Percentiles rank a stretch among this genome's conserved stretches.
These are phyloP conservation scores for Fusarium odoratissimum DNA, from an alignment of 2,329 filamentous ascomycete species.

Conservation along the genomic window DNA sequence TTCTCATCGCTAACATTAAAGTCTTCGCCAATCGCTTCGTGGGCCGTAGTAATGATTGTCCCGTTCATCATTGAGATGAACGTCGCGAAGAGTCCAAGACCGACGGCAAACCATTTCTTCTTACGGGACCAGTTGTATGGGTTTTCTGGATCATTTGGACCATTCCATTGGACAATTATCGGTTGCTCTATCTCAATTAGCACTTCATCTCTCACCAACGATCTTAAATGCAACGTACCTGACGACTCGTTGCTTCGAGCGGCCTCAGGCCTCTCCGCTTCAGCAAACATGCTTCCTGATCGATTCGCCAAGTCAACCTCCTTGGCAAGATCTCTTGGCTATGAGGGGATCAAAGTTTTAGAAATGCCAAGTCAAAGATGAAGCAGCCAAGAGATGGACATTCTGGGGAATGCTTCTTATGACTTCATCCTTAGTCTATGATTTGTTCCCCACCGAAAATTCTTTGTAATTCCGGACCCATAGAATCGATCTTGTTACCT, in stretches of 20 bases:
- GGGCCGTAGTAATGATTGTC: conserved; percentile 28
- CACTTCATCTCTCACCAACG: no score
- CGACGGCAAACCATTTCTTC: conserved; percentile 24
- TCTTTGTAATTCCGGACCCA: conserved; percentile 15
- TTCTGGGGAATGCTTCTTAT: not conserved
- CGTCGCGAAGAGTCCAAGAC: conserved; percentile 18
- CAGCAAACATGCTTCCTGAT: not conserved
- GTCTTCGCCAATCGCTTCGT: conserved; percentile 13
- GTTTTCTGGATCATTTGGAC: conserved; percentile 14
- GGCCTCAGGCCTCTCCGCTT: not conserved
- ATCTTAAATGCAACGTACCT: not conserved
- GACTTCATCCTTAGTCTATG: conserved; percentile 9
- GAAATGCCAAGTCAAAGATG: conserved; percentile 14
- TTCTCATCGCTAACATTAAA: conserved; percentile 18
- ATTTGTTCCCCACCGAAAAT: not conserved
- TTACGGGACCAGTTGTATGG: conserved; percentile 28
- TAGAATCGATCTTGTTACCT: conserved; percentile 1
- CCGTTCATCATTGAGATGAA: conserved; percentile 35
- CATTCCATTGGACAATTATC: conserved; percentile 9
- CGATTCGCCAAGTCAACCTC: no score
- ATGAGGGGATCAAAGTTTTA: not conserved
- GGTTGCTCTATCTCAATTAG: conserved; percentile 9
- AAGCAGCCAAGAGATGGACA: conserved; percentile 8
- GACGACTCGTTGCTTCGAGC: not conserved
- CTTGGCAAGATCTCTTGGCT: conserved; percentile 7